A percentile compares a stretch with the other conserved stretches of the same genome.
Evolutionary conservation across 371 early-diverging fungal genomes (phyloP).

Genomic region (Parasitella parasitica): DNA sequence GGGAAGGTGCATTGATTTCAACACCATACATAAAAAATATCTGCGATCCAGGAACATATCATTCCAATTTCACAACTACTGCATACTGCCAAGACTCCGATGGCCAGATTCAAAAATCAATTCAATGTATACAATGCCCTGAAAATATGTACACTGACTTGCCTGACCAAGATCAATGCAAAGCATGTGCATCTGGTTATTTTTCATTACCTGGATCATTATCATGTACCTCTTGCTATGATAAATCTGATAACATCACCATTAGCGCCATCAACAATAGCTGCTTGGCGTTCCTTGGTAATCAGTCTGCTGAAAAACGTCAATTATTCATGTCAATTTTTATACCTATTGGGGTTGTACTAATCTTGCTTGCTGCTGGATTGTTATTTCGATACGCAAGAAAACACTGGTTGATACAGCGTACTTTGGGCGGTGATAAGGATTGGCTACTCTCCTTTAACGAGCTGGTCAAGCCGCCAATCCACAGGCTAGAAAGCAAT

Average conservation of each 20-base stretch:
- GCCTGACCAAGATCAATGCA: conserved; percentile 33
- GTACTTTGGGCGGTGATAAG: conserved; percentile 32
- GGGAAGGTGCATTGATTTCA: conserved; percentile 21
- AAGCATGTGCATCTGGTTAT: conserved; percentile 26
- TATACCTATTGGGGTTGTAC: conserved; percentile 25
- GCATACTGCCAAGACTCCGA: conserved; percentile 20
- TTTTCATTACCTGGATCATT: conserved; percentile 19
- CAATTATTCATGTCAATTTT: conserved; percentile 29
- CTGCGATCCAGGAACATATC: conserved; percentile 25
- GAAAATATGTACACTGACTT: conserved; percentile 24
- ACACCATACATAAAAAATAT: conserved; percentile 5
- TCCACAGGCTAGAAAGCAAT: neutral
- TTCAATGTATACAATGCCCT: conserved; percentile 36
- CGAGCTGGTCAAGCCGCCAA: conserved; percentile 22
- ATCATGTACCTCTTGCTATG: conserved; percentile 26
- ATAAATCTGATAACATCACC: neutral
- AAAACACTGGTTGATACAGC: conserved; percentile 17
- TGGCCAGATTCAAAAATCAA: conserved; percentile 15
- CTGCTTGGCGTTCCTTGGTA: conserved; percentile 14
- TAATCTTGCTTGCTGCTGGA: neutral
- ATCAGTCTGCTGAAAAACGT: conserved; percentile 1
- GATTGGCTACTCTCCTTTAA: conserved; percentile 47
- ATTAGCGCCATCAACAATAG: neutral
- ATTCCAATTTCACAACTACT: conserved; percentile 7
- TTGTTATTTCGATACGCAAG: conserved; percentile 15